Conservation (phyloP, 345 rosid genomes). For the Eucalyptus grandis region DNA sequence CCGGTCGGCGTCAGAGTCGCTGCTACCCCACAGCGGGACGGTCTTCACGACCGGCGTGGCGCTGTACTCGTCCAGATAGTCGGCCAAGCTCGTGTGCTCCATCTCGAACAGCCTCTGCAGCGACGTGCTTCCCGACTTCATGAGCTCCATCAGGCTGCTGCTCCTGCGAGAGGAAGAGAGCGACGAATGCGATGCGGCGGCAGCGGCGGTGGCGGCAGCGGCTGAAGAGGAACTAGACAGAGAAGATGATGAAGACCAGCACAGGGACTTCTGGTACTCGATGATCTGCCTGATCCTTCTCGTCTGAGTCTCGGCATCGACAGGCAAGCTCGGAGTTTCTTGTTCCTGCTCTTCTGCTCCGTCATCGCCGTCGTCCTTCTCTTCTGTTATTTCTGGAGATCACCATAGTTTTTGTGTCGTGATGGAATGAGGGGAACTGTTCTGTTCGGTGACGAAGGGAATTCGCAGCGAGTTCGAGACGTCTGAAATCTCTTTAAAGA, state of each 20-base stretch:
- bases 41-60: conserved; percentile 26
- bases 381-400: conserved; percentile 33
- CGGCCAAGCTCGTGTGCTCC: conserved; percentile 38
- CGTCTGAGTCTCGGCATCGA: conserved; percentile 12
- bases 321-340: not conserved
- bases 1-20: conserved; percentile 5
- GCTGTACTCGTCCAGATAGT: conserved; percentile 29
- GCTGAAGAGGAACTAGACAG: conserved; percentile 5
- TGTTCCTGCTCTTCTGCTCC: conserved; percentile 12
- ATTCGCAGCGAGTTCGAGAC: not conserved
- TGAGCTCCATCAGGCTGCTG: conserved; percentile 18
- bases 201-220: not conserved
- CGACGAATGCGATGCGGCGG: conserved; percentile 5
- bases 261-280: conserved; percentile 29
- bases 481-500: not conserved
- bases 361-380: not conserved
- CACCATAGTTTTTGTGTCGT: not conserved
- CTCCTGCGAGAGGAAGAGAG: conserved; percentile 3
- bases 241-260: conserved; percentile 16
- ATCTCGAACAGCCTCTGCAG: conserved; percentile 35
- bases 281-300: conserved; percentile 27
- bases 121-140: conserved; percentile 34
- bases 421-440: not conserved
- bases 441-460: not conserved
- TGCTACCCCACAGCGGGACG: conserved; percentile 37